phyloP scores from a whole-genome alignment of 2,329 filamentous ascomycete species.

The Blumeriella jaapii region DNA sequence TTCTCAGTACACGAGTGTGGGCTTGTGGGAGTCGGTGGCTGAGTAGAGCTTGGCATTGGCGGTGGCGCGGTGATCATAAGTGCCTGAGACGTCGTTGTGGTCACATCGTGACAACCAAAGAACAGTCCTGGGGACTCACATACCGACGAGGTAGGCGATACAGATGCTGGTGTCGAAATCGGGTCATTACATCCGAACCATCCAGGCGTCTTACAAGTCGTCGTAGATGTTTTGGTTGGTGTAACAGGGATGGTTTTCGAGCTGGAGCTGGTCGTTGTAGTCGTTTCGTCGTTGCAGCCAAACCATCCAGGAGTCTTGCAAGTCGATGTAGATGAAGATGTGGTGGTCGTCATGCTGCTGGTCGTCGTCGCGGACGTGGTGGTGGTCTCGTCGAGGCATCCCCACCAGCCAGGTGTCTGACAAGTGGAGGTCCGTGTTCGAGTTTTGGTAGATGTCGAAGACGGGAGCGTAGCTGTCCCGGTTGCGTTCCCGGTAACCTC shows the following conservation, averaged over 20 bases:
- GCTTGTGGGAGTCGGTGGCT: conserved; percentile 16
- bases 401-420: conserved; percentile 79
- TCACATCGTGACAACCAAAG: conserved; percentile 41
- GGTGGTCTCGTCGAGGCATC: conserved; percentile 33
- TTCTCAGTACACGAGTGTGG: conserved; percentile 19
- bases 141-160: conserved; percentile 25
- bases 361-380: conserved; percentile 15
- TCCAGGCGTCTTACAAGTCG: conserved; percentile 30
- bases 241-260: conserved; percentile 22
- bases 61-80: conserved; percentile 28
- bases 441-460: conserved; percentile 47
- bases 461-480: conserved; percentile 56
- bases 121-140: conserved; percentile 46
- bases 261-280: conserved; percentile 28
- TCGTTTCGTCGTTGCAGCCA: conserved; percentile 37
- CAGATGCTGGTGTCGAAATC: conserved; percentile 30
- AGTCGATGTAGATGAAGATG: conserved; percentile 29
- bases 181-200: conserved; percentile 40
- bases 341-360: conserved; percentile 19
- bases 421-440: conserved; percentile 72
- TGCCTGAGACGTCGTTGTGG: conserved; percentile 27
- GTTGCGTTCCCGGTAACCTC: conserved; percentile 62
- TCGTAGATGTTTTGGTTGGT: conserved; percentile 15
- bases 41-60: conserved; percentile 15
- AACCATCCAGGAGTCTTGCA: conserved; percentile 37